Conservation (phyloP, 2,329 filamentous ascomycete species). For the Zasmidium citrigriseum region DNA sequence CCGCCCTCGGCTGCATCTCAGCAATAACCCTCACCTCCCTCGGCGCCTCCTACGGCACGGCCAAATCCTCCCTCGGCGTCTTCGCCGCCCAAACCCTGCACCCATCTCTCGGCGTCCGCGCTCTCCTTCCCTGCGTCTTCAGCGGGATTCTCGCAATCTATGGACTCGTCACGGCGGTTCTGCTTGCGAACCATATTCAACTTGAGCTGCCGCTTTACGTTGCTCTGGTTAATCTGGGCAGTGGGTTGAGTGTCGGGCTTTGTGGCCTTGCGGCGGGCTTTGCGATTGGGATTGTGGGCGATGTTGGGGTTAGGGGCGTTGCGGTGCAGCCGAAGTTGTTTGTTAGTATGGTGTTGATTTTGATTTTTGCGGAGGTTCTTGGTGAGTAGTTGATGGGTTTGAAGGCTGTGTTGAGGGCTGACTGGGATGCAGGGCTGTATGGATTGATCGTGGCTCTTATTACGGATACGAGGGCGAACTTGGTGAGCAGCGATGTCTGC, state of each 20-base stretch:
- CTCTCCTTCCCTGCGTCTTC: constrained; percentile 16
- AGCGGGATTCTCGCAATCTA: constrained; percentile 21
- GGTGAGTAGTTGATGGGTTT: constrained; percentile 10
- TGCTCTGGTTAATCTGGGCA: constrained; percentile 15
- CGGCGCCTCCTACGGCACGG: constrained; percentile 21
- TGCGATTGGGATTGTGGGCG: constrained; percentile 19
- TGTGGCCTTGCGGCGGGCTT: constrained; percentile 19
- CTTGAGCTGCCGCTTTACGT: constrained; percentile 14
- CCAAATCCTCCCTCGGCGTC: constrained; percentile 19
- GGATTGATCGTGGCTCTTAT: constrained; percentile 17
- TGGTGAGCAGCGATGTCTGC: not conserved
- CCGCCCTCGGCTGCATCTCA: constrained; percentile 17
- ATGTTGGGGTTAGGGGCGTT: constrained; percentile 15
- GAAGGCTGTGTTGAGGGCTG: constrained; percentile 7
- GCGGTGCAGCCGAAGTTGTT: constrained; percentile 16
- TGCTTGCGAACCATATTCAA: constrained; percentile 19
- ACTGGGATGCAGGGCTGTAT: constrained; percentile 13
- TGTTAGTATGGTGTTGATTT: constrained; percentile 18
- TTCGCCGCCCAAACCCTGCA: constrained; percentile 15
- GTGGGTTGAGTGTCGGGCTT: constrained; percentile 15
- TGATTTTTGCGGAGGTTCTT: constrained; percentile 20
- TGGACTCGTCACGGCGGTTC: constrained; percentile 14
- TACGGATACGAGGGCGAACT: constrained; percentile 12
- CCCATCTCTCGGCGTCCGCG: constrained; percentile 18
- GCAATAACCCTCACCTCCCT: constrained; percentile 22